Evolutionary conservation across 768 basidiomycete genomes (phyloP).

Genomic region (Tulasnella sp.): DNA sequence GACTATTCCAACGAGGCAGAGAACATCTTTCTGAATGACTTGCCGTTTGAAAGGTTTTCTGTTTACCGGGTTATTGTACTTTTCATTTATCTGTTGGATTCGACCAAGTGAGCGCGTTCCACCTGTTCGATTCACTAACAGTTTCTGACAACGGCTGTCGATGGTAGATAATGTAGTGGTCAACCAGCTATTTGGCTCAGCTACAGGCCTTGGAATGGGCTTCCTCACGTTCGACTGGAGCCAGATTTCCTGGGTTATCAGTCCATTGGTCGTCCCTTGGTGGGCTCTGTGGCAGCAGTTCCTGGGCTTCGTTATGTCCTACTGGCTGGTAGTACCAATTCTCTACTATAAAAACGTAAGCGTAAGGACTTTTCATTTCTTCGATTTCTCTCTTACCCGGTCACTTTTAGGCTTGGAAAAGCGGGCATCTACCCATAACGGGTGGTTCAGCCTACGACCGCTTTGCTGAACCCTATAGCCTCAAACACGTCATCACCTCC

Average conservation of each 20-base stretch:
- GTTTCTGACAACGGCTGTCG: no score
- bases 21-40: no score
- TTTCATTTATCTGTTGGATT: no score
- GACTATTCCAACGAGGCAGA: not conserved
- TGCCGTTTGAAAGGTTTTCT: no score
- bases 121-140: no score
- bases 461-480: constrained; percentile 44
- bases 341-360: constrained; percentile 93
- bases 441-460: constrained; percentile 43
- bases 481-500: constrained; percentile 40
- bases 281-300: constrained; percentile 93
- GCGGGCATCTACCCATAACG: constrained; percentile 46
- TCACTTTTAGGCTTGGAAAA: constrained; percentile 40
- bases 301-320: constrained; percentile 80
- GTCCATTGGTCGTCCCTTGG: constrained; percentile 83
- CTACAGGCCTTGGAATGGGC: constrained; percentile 81
- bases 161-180: constrained; percentile 74
- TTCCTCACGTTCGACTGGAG: constrained; percentile 92
- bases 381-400: constrained; percentile 34
- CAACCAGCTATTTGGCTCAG: constrained; percentile 88
- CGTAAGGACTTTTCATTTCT: constrained; percentile 24
- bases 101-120: no score
- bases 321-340: constrained; percentile 87
- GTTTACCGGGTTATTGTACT: no score
- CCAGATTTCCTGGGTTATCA: constrained; percentile 64